Conservation (phyloP, 2,329 filamentous ascomycete species). For the Arthrobotrys pseudoclavata region DNA sequence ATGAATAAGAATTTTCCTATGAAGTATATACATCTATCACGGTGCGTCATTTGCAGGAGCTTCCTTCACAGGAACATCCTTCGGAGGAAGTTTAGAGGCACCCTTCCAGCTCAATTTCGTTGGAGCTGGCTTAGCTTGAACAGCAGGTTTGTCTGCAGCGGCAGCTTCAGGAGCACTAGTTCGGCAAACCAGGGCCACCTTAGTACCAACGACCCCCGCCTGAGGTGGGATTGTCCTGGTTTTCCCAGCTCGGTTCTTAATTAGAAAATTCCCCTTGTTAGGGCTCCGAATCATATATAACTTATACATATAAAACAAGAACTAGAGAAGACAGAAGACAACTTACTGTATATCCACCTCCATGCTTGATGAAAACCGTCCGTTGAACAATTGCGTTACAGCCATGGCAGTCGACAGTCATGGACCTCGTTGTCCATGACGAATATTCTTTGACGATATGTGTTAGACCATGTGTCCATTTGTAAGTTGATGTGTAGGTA, state of each 20-base stretch:
- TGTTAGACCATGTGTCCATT: neutral
- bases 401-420: slow-evolving; percentile 19
- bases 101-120: slow-evolving; percentile 1
- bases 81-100: neutral
- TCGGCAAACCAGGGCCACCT: neutral
- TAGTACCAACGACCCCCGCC: neutral
- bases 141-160: neutral
- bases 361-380: neutral
- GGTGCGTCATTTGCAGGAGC: neutral
- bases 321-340: neutral
- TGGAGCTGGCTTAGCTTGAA: slow-evolving; percentile 2
- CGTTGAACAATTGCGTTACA: neutral
- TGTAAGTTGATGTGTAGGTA: neutral
- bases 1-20: too few relatives aligned
- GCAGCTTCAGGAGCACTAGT: neutral
- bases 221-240: neutral
- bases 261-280: neutral
- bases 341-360: slow-evolving; percentile 14
- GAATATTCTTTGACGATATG: neutral
- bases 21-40: neutral
- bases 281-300: neutral
- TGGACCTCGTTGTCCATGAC: neutral
- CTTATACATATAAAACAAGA: neutral
- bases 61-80: neutral
- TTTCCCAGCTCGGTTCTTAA: neutral